Evolutionary conservation across 176 grass and related monocot genomes (phyloP), one percentile per base, ranked within the genome.

Genomic region (Luzula sylvatica): DNA sequence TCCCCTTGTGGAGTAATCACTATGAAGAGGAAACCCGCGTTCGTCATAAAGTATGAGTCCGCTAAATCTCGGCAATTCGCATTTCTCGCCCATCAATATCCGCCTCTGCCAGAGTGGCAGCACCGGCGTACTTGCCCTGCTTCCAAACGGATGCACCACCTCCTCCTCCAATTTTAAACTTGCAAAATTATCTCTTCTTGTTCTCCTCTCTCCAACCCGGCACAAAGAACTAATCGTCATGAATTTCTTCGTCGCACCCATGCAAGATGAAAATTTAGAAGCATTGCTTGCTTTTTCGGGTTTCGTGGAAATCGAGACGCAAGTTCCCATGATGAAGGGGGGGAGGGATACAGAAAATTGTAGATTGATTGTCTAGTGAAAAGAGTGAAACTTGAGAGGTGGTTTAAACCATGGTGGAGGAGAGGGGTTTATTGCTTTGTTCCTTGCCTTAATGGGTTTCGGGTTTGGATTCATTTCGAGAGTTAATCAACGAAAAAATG

Each of bases 31-130:
- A 26, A 39, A 64, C 7, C 75, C 75, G 7, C 7, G 38, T 26
- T 79, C 68, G 14, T 79, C 75, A 3, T 79, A 79, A 9, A 79
- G 68, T 58, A 79, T 79, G 25, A 79, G 75, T 1, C 75, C 68
- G 8, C 68, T 79, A 61, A 72, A 79, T 20, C 46, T 48, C n/a
- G 68, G 75, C 68, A 79, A 11, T 56, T 79, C 60, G 7, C 75
- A 79, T 45, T 53, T 72, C 53, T 72, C 68, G 3, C 75, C 75
- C 75, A 79, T 79, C 32, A 79, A 18, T 46, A 79, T 65, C 53
- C 38, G 70, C 23, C 61, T 58, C 53, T 79, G 68, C 75, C 75
- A 79, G 3, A 79, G 15, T 4, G 75, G 68, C 16, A 50, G 26
- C 28, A 19, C 65, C 3, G 38, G 55, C 13, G 56, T 64, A 15